Conservation (phyloP, 2,329 filamentous ascomycete genomes). For the Sarocladium oryzae region DNA sequence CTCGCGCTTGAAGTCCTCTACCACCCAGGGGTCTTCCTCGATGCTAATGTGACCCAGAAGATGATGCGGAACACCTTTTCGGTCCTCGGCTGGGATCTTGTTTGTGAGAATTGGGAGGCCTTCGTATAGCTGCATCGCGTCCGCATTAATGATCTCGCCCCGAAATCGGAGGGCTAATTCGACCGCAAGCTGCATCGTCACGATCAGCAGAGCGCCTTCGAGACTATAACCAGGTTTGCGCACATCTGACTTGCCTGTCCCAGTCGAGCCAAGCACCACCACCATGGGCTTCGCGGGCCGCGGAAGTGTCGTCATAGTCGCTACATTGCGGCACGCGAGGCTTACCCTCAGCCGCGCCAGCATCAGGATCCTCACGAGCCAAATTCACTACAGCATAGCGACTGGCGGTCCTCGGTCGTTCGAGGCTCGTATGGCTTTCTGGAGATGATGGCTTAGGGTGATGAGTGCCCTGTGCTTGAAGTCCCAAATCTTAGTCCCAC, state of each 20-base stretch:
- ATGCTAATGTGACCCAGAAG: conserved; percentile 73
- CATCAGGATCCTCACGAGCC: conserved; percentile 17
- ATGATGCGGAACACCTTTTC: conserved; percentile 78
- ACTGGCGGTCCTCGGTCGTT: not conserved
- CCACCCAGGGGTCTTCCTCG: conserved; percentile 74
- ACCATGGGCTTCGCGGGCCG: conserved; percentile 57
- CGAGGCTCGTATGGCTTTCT: no score
- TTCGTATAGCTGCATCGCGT: conserved; percentile 95
- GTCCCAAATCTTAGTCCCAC: not conserved
- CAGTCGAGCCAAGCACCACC: conserved; percentile 81
- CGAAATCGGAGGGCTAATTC: conserved; percentile 77
- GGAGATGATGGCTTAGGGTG: not conserved
- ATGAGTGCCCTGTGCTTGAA: not conserved
- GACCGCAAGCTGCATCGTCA: conserved; percentile 64
- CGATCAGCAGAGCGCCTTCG: not conserved
- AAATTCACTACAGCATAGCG: conserved; percentile 9
- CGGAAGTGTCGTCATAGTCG: conserved; percentile 31
- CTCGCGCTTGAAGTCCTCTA: conserved; percentile 68
- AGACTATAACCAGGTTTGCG: conserved; percentile 1
- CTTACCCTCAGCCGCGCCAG: conserved; percentile 17
- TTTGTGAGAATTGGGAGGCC: conserved; percentile 94
- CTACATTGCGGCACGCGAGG: conserved; percentile 25
- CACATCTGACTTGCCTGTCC: conserved; percentile 90
- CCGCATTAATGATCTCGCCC: conserved; percentile 93
- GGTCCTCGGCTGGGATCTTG: conserved; percentile 72